Conservation (phyloP, 768 basidiomycete species). For the Hebeloma cylindrosporum region DNA sequence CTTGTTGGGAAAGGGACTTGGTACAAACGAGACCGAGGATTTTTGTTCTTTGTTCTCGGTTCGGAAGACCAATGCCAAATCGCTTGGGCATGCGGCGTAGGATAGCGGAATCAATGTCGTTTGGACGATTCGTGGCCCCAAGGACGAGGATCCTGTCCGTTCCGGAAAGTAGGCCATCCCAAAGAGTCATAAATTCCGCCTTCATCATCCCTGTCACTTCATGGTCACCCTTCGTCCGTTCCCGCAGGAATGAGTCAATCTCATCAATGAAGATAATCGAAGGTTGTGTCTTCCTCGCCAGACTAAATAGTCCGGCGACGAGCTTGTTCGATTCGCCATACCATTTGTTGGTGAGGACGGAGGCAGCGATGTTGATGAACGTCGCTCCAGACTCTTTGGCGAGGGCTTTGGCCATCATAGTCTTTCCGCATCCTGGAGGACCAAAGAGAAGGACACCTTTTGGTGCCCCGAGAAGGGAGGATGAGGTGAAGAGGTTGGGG, state of each 20-base stretch:
- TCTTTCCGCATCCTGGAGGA: constrained; percentile 98
- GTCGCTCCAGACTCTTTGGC: constrained; percentile 97
- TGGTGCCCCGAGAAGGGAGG: constrained; percentile 84
- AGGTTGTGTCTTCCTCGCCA: constrained; percentile 92
- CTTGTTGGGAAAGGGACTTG: background rate
- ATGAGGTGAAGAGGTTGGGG: constrained; percentile 81
- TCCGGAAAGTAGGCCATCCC: constrained; percentile 90
- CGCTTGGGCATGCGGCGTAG: constrained; percentile 98
- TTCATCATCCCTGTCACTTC: constrained; percentile 99
- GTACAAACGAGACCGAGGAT: constrained; percentile 74
- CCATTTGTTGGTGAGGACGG: constrained; percentile 50
- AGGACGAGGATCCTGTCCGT: constrained; percentile 85
- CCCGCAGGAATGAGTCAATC: constrained; percentile 93
- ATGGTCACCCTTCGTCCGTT: constrained; percentile 86
- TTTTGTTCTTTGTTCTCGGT: constrained; percentile 73
- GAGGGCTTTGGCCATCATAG: constrained; percentile 98
- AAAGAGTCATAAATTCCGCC: constrained; percentile 92
- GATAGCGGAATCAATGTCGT: constrained; percentile 86
- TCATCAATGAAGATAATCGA: constrained; percentile 99
- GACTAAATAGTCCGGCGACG: constrained; percentile 89
- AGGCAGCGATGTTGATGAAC: constrained; percentile 70
- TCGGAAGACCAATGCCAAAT: constrained; percentile 82
- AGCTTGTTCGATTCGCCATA: constrained; percentile 78
- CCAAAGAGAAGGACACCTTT: constrained; percentile 96
- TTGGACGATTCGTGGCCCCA: constrained; percentile 93